Evolutionary conservation across 1,284 basidiomycete species (phyloP).

Genomic region (Trametes pubescens): DNA sequence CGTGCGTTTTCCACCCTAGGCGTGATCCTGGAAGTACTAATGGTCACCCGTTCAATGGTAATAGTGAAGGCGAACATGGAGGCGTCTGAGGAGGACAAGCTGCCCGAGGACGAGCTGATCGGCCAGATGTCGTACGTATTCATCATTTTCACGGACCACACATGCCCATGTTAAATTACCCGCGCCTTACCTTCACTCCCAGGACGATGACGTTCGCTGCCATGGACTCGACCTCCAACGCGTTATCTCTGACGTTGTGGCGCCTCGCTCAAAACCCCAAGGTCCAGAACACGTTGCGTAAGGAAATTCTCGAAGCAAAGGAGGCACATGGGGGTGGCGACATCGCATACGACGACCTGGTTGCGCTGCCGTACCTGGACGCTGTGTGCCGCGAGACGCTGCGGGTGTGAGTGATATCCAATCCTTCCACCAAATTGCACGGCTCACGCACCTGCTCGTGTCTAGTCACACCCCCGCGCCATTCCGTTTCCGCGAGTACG

Average conservation of each 20-base stretch:
- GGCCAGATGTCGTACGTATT: conserved; percentile 30
- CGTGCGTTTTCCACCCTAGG: conserved; percentile 32
- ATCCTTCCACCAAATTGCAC: background rate
- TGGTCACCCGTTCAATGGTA: too few species aligned
- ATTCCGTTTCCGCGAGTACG: conserved; percentile 7
- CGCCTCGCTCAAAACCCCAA: conserved; percentile 33
- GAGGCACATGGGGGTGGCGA: conserved; percentile 24
- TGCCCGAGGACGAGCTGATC: conserved; percentile 29
- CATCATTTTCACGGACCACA: background rate
- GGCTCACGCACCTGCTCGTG: too few species aligned
- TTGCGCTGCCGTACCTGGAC: conserved; percentile 43
- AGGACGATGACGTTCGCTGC: conserved; percentile 40
- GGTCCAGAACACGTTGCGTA: conserved; percentile 32
- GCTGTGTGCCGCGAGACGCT: conserved; percentile 45
- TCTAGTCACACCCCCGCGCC: conserved; percentile 18
- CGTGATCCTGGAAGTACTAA: conserved; percentile 31
- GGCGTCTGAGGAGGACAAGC: conserved; percentile 37
- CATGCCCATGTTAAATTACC: background rate
- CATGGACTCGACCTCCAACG: conserved; percentile 41
- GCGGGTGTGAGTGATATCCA: conserved; percentile 30
- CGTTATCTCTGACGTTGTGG: conserved; percentile 38
- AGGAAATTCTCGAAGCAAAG: conserved; percentile 35
- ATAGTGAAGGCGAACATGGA: conserved; percentile 41
- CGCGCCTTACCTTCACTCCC: background rate
- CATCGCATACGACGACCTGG: conserved; percentile 41